Percentiles rank a stretch among this genome's conserved stretches.
phyloP scores from a whole-genome alignment of 176 grass and related monocot species.

The Thalia dealbata region DNA sequence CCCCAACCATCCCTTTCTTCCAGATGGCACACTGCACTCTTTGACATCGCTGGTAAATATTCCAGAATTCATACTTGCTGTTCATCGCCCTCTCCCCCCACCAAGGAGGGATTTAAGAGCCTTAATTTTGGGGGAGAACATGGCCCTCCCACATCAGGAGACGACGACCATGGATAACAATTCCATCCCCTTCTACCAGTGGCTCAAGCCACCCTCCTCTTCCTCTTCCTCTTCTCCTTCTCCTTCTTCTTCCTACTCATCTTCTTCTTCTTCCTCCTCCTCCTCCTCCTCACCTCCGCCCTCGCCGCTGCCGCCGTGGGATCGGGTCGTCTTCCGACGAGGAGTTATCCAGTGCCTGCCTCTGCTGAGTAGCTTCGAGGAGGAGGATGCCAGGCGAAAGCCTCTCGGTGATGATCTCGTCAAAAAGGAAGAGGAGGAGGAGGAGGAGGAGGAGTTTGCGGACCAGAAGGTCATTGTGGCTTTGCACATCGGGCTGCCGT shows the following conservation, averaged over 20 bases:
- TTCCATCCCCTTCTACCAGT: constrained; percentile 29
- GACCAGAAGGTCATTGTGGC: constrained; percentile 20
- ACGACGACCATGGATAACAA: constrained; percentile 27
- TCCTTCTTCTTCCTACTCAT: no score
- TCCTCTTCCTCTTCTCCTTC: no score
- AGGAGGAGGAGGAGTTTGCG: constrained; percentile 23
- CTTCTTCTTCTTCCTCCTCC: no score
- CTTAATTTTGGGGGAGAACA: background rate
- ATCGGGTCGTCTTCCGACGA: no score
- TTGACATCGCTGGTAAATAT: background rate
- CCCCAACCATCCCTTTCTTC: background rate
- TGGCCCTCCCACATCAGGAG: background rate
- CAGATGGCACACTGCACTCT: background rate
- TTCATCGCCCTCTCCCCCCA: background rate
- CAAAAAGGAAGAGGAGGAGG: constrained; percentile 27
- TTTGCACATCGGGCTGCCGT: constrained; percentile 56
- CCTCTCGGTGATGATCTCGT: constrained; percentile 5
- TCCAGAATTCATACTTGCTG: no score
- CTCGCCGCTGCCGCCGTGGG: constrained; percentile 4
- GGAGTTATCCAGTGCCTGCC: constrained; percentile 35
- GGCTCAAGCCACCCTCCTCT: constrained; percentile 43
- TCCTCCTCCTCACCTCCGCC: constrained; percentile 3
- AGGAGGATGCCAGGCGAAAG: constrained; percentile 17
- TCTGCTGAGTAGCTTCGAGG: constrained; percentile 62
- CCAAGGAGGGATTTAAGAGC: background rate